Evolutionary conservation across 192 early-diverging fungal genomes (phyloP), one percentile per base, ranked within the genome.

Genomic region (Coemansia sp.): DNA sequence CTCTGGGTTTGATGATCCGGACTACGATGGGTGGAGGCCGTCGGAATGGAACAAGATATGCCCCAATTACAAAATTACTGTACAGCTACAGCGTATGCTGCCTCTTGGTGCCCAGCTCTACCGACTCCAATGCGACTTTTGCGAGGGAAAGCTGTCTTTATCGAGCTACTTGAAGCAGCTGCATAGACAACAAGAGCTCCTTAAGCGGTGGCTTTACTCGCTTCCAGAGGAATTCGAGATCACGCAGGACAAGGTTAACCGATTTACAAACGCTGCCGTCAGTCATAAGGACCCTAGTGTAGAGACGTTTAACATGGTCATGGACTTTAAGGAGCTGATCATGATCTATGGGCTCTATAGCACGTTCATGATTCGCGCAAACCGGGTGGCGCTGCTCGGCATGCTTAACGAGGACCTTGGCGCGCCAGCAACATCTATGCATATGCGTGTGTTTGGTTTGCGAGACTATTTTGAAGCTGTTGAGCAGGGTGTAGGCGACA

Each of bases 291-390:
- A 61, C 16, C 47, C 67, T 18, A 40, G 59, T 9, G 47, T 65
- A 54, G 72, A 69, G 45, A 68, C 61, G 43, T 61, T 43, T 10
- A 81, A 81, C 60, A 7, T 74, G 63, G 39, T 72, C 12, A 81
- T 81, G 78, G 72, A 72, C 18, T 81, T 81, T 47, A 81, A 81
- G 61, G 78, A 81, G 73, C 73, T 81, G n/a, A 74, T 75, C 23
- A 81, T 81, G 78, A 81, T 64, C 3, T 74, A 71, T 39, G 72
- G 69, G 8, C 56, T 81, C 41, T 81, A 81, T 45, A 75, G 74
- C n/a, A 72, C 73, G 10, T 65, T 81, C 49, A 37, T 81, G 63
- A 72, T 81, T 53, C 72, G 78, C 13, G 78, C 78, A 18, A 81
- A 81, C 60, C 78, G 78, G 41, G 73, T 81, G 16, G 78, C 78